Evolutionary conservation across 176 grass and related monocot species (phyloP).

Genomic region (Stipa capillata): DNA sequence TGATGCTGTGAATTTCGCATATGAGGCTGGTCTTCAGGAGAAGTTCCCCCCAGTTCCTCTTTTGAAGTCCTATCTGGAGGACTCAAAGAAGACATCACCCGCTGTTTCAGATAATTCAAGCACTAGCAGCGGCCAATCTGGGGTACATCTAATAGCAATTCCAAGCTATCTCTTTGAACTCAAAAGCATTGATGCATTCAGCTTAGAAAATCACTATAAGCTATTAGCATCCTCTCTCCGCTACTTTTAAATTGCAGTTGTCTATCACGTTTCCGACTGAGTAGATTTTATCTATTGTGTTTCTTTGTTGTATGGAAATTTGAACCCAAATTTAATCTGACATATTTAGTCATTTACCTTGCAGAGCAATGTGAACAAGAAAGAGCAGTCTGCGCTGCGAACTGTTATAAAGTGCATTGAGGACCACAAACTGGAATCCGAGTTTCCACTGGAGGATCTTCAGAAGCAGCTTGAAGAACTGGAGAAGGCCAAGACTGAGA

Average conservation of each 20-base stretch:
- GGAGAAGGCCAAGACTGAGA: slow-evolving; percentile 78
- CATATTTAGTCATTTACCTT: slow-evolving; percentile 20
- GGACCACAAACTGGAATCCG: slow-evolving; percentile 77
- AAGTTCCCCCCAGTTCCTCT: slow-evolving; percentile 73
- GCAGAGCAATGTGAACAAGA: slow-evolving; percentile 68
- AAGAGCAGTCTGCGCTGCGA: slow-evolving; percentile 62
- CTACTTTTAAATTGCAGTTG: too few species aligned
- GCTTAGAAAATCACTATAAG: too few species aligned
- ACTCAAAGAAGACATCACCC: slow-evolving; percentile 46
- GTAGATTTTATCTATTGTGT: too few species aligned
- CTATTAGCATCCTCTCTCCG: too few species aligned
- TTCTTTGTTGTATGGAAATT: too few species aligned
- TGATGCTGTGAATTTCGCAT: slow-evolving; percentile 84
- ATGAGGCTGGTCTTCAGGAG: slow-evolving; percentile 82
- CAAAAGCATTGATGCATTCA: too few species aligned
- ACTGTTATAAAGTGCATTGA: slow-evolving; percentile 94
- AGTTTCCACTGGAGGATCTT: slow-evolving; percentile 61
- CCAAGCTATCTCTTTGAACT: neutral
- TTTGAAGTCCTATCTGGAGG: slow-evolving; percentile 70
- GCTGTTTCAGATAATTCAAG: slow-evolving; percentile 44
- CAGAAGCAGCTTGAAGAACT: slow-evolving; percentile 79
- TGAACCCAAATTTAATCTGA: slow-evolving; percentile 5
- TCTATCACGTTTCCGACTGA: too few species aligned
- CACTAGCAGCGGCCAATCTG: slow-evolving; percentile 46
- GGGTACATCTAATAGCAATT: slow-evolving; percentile 31